Evolutionary conservation across 2,329 filamentous ascomycete genomes (phyloP).

Genomic region (Chrysoporthe austroafricana): DNA sequence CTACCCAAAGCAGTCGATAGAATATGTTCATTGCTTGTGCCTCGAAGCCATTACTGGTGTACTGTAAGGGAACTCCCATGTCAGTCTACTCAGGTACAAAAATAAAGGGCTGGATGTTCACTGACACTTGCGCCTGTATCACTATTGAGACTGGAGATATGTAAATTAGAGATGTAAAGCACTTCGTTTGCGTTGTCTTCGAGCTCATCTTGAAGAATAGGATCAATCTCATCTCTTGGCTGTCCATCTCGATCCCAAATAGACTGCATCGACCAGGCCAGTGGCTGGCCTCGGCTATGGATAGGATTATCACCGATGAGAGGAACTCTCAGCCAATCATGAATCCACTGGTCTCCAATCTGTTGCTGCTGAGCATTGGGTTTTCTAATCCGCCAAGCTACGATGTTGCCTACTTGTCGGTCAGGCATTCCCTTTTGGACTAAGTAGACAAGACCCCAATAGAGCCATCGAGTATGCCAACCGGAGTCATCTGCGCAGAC

Average conservation of each 20-base stretch:
- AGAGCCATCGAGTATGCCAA: background rate
- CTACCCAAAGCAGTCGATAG: background rate
- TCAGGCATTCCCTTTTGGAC: background rate
- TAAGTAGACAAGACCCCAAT: background rate
- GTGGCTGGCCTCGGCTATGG: background rate
- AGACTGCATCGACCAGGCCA: conserved; percentile 1
- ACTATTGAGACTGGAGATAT: background rate
- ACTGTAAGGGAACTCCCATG: background rate
- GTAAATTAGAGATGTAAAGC: background rate
- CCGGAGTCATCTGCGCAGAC: background rate
- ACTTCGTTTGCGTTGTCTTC: background rate
- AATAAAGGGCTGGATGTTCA: background rate
- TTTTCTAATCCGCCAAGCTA: background rate
- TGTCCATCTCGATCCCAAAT: conserved; percentile 1
- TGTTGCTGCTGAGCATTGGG: background rate
- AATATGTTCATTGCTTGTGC: background rate
- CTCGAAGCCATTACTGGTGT: background rate
- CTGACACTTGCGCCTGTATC: background rate
- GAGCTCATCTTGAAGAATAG: background rate
- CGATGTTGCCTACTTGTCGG: background rate
- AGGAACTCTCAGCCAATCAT: conserved; percentile 1
- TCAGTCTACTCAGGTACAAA: background rate
- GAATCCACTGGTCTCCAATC: background rate
- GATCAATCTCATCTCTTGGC: background rate
- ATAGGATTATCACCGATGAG: background rate